These are phyloP conservation scores for Dryadomyces quercivorus DNA, from an alignment of 2,329 filamentous ascomycete genomes.

Conservation along the genomic window DNA sequence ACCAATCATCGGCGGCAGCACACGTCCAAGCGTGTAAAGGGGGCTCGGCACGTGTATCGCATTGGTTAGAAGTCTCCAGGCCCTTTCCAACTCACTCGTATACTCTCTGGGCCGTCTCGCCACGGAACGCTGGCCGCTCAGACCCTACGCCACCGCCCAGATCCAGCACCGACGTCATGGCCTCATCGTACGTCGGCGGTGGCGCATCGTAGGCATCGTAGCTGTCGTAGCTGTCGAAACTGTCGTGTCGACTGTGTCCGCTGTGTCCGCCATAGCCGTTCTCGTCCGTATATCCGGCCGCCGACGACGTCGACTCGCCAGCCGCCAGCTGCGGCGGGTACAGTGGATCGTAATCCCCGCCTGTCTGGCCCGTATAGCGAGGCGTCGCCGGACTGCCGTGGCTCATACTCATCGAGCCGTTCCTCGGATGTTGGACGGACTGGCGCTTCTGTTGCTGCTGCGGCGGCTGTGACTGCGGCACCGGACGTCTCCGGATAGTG, in stretches of 20 bases:
- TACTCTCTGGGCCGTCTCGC: not conserved
- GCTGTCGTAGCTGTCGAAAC: not conserved
- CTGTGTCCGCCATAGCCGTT: too few relatives aligned
- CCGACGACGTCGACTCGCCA: conserved; percentile 9
- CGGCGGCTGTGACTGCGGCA: not conserved
- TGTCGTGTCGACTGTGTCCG: too few relatives aligned
- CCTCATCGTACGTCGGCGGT: conserved; percentile 92
- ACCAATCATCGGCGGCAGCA: too few relatives aligned
- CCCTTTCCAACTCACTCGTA: too few relatives aligned
- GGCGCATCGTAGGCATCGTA: conserved; percentile 53
- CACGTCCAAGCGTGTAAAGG: too few relatives aligned
- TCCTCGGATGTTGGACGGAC: not conserved
- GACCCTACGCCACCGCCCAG: not conserved
- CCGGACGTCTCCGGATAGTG: not conserved
- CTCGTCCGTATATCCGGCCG: not conserved
- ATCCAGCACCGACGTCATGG: conserved; percentile 61
- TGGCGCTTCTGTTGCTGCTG: not conserved
- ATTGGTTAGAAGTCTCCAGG: too few relatives aligned
- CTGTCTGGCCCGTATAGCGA: not conserved
- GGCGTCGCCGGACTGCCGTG: not conserved
- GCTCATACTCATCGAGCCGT: too few relatives aligned
- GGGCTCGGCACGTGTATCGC: too few relatives aligned
- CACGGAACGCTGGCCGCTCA: not conserved
- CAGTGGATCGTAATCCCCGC: conserved; percentile 31
- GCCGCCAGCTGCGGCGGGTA: conserved; percentile 43